phyloP scores from a whole-genome alignment of 2,329 filamentous ascomycete species.

The Drechslerella dactyloides region DNA sequence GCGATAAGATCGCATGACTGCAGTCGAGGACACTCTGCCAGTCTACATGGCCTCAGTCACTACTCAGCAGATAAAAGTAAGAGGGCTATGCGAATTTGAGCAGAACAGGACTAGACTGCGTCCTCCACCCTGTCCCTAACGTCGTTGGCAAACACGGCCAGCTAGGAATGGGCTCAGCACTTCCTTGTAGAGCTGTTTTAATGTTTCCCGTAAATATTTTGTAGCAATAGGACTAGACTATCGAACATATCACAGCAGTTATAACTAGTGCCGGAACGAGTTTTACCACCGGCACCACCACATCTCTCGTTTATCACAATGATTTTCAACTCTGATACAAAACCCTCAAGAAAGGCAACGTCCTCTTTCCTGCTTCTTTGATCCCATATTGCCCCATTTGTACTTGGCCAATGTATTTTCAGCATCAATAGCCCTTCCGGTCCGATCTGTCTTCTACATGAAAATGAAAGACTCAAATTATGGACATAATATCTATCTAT shows the following conservation, averaged over 20 bases:
- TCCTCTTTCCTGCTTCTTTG: no score
- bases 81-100: background rate
- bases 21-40: slow-evolving; percentile 18
- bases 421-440: no score
- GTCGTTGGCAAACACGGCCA: background rate
- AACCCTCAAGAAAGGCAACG: no score
- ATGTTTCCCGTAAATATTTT: slow-evolving; percentile 20
- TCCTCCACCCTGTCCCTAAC: slow-evolving; percentile 17
- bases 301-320: no score
- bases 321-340: no score
- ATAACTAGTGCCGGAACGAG: slow-evolving; percentile 13
- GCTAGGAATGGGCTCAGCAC: no score
- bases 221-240: no score
- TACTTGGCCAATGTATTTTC: no score
- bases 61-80: slow-evolving; percentile 15
- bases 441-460: no score
- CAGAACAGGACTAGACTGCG: slow-evolving; percentile 16
- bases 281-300: no score
- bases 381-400: no score
- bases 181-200: slow-evolving; percentile 4
- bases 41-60: slow-evolving; percentile 10
- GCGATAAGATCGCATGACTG: slow-evolving; percentile 19
- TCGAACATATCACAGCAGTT: no score
- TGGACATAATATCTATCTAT: slow-evolving; percentile 2
- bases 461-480: slow-evolving; percentile 23